Base-by-base conservation (phyloP, 345 rosid species). In the Corchorus capsularis region DNA sequence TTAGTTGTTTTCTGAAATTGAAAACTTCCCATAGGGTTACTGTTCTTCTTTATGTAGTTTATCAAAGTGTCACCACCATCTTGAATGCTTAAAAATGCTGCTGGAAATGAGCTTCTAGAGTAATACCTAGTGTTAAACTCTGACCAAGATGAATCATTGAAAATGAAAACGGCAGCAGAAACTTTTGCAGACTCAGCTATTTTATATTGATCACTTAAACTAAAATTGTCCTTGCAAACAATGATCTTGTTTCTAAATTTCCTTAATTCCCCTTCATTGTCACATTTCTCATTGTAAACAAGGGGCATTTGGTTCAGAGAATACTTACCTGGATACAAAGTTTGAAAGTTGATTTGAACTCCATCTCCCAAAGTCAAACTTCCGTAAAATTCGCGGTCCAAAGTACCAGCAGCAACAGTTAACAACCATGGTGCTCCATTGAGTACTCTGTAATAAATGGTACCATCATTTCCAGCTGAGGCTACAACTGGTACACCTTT, bases 391-490 rank as follows among this genome's bases (percentile, higher is more conserved):
- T 72, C 15, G 4, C 87, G 75, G 43, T 83, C 79, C 11, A 79
- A 5, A 35, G 73, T 77, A 7, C 85, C 85, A 0, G 85, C 86
- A 55, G 76, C 87, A 68, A 86, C 85, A n/a, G 86, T 83, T 66
- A 75, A 56, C 13, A 75, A 41, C 89, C 89, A 86, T 4, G 89
- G 89, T 1, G 81, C 81, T 43, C 85, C 89, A 69, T 86, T 86
- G 72, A 81, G 79, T 73, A 81, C 64, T 65, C 77, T 77, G 71
- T 83, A 81, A 37, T 71, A 65, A 20, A 14, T 3, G 39, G 72
- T 76, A 15, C 83, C 83, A 34, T 9, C 47, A 71, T 80, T 80
- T 47, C 83, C 83, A 8, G 77, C 83, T 17, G 83, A 76, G 27
- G 79, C 55, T 35, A 71, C 53, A 27, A 80, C 83, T 2, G 67